Conservation (phyloP, 176 grass and related monocot genomes). For the Avena insularis region DNA sequence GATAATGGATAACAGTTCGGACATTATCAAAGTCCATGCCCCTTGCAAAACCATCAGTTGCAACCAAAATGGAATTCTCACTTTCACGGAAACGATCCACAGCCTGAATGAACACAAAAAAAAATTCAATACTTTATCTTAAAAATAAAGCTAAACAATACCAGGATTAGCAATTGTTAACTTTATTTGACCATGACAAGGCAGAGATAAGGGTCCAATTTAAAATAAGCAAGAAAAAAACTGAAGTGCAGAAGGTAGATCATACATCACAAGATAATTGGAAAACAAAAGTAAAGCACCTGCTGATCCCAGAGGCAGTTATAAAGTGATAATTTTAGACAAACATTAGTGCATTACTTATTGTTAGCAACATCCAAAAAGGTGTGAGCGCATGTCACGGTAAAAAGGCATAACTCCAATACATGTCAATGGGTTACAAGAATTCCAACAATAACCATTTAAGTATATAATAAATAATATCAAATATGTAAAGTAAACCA, state of each 20-base stretch:
- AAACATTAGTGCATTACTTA: background rate
- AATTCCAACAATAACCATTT: constrained; percentile 32
- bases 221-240: constrained; percentile 21
- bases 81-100: constrained; percentile 89
- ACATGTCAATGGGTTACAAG: background rate
- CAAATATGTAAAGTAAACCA: constrained; percentile 11
- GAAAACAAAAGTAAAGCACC: constrained; percentile 17
- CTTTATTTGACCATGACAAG: background rate
- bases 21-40: constrained; percentile 92
- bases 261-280: background rate
- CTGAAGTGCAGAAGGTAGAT: background rate
- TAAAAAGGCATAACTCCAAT: background rate
- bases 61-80: constrained; percentile 72
- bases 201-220: background rate
- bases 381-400: background rate
- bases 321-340: background rate
- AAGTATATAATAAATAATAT: background rate
- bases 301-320: background rate
- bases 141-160: constrained; percentile 25
- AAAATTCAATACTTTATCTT: constrained; percentile 19
- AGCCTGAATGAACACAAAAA: constrained; percentile 55
- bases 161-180: background rate
- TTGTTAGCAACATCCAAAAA: constrained; percentile 24
- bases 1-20: constrained; percentile 93
- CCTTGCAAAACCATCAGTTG: constrained; percentile 90